These are phyloP conservation scores for Ustilago trichophora DNA, from an alignment of 1,284 basidiomycete genomes.

Conservation along the genomic window DNA sequence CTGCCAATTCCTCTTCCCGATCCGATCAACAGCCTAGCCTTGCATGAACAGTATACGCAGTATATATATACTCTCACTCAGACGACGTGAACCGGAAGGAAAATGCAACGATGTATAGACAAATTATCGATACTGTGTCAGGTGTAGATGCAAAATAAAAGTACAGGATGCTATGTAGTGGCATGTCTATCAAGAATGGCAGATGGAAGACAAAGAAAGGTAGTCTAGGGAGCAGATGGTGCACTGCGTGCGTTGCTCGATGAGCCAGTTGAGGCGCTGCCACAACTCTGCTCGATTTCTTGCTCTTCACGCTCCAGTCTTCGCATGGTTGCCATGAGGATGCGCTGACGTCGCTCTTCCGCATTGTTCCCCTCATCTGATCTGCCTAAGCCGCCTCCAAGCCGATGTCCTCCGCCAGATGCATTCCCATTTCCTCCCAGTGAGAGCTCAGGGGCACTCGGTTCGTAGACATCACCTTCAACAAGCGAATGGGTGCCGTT, in stretches of 20 bases:
- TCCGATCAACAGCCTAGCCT: no score
- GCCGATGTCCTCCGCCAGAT: constrained; percentile 1
- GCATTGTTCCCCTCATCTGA: background rate
- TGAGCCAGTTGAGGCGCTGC: constrained; percentile 8
- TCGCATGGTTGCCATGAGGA: constrained; percentile 47
- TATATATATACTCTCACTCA: no score
- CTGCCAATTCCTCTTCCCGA: no score
- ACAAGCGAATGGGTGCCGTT: constrained; percentile 31
- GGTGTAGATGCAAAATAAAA: background rate
- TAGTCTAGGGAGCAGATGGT: constrained; percentile 1
- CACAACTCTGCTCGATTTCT: constrained; percentile 42
- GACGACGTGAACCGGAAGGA: no score
- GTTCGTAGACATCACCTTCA: constrained; percentile 47
- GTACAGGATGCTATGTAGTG: background rate
- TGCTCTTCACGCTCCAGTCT: constrained; percentile 46
- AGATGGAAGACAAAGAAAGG: no score
- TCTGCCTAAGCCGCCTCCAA: constrained; percentile 7
- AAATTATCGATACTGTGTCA: background rate
- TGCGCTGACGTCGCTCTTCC: constrained; percentile 39
- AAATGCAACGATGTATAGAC: no score
- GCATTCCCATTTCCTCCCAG: background rate
- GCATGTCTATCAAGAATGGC: no score
- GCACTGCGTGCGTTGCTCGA: constrained; percentile 1
- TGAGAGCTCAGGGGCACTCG: constrained; percentile 3
- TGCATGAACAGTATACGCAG: no score